These are phyloP conservation scores for Ceratocystis huliohia DNA, from an alignment of 2,329 filamentous ascomycete genomes.

Conservation along the genomic window DNA sequence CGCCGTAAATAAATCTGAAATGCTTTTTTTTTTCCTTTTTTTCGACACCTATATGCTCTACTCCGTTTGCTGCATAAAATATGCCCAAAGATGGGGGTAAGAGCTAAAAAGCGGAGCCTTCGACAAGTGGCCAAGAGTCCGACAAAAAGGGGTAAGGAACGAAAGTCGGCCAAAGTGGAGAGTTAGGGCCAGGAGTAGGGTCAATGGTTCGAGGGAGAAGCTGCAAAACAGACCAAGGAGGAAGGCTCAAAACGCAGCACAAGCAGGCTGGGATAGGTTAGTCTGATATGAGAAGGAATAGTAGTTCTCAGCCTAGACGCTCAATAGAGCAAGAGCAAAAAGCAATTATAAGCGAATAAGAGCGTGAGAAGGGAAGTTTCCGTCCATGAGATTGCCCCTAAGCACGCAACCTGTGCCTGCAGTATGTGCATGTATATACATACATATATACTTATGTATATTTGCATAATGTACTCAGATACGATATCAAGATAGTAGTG, in stretches of 20 bases:
- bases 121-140: not conserved
- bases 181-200: not conserved
- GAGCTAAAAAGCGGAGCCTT: not conserved
- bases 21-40: not conserved
- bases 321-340: not conserved
- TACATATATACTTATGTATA: not conserved
- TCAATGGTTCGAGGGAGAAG: not conserved
- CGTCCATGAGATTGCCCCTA: not conserved
- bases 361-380: not conserved
- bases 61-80: not conserved
- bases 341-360: not conserved
- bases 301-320: not conserved
- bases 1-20: not conserved
- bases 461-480: not conserved
- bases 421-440: not conserved
- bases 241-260: not conserved
- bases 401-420: not conserved
- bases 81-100: not conserved
- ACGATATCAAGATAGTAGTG: not conserved
- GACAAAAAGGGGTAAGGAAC: not conserved
- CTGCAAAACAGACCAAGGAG: constrained; percentile 1
- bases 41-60: not conserved
- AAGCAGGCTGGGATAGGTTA: not conserved
- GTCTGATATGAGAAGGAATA: constrained; percentile 2
- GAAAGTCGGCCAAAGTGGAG: not conserved